These are phyloP conservation scores for Suillus weaverae DNA, from an alignment of 768 basidiomycete species.

Conservation along the genomic window DNA sequence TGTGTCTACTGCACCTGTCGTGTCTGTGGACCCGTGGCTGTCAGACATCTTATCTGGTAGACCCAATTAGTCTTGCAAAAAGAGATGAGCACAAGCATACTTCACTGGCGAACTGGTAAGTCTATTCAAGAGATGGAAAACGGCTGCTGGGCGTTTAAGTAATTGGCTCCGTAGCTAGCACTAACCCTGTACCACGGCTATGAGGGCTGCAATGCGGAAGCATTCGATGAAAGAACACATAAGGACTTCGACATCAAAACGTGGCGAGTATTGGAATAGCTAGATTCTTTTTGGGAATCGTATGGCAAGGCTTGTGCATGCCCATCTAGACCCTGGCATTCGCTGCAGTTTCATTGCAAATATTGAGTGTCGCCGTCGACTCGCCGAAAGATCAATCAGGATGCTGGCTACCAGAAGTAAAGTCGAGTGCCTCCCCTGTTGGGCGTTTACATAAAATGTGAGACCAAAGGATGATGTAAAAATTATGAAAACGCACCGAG, in stretches of 20 bases:
- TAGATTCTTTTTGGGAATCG: not conserved
- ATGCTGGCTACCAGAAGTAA: not conserved
- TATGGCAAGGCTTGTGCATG: not conserved
- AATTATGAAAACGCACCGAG: not conserved
- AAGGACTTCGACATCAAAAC: slow-evolving; percentile 3
- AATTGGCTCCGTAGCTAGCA: not conserved
- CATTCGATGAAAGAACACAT: not conserved
- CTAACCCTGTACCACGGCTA: not conserved
- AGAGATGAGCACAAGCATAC: not conserved
- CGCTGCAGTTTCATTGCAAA: not conserved
- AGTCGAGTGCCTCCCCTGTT: not conserved
- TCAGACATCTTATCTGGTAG: slow-evolving; percentile 10
- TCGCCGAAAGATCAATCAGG: not conserved
- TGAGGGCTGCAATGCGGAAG: not conserved
- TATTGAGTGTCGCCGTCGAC: not conserved
- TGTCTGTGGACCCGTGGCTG: slow-evolving; percentile 15
- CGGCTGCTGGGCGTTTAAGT: not conserved
- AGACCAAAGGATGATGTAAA: not conserved
- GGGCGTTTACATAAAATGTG: not conserved
- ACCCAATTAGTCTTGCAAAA: not conserved
- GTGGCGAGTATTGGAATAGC: not conserved
- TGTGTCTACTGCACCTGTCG: not conserved
- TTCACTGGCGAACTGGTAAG: not conserved
- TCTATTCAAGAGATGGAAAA: not conserved
- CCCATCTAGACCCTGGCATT: not conserved